Percentiles rank a stretch among this genome's conserved stretches.
Conservation (phyloP, 352 stramenopile species). For the Pilasporangium apinafurcum region DNA sequence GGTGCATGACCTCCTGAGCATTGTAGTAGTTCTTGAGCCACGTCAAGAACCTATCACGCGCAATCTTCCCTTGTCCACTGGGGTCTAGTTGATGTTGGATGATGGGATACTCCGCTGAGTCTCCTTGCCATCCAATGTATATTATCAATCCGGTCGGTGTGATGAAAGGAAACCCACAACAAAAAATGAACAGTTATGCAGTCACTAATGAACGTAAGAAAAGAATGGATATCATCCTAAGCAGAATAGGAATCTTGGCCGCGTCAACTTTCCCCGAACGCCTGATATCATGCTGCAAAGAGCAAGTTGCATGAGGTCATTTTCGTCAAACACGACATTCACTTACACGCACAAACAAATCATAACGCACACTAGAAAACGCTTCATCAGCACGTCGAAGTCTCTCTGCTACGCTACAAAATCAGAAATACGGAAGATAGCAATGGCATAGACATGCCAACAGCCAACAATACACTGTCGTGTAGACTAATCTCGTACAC, state of each 20-base stretch:
- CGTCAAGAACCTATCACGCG: constrained; percentile 26
- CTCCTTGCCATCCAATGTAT: constrained; percentile 45
- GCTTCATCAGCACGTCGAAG: constrained; percentile 44
- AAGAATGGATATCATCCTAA: constrained; percentile 57
- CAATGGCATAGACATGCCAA: no score
- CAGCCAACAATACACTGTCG: no score
- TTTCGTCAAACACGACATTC: background rate
- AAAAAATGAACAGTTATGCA: background rate
- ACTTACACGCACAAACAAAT: no score
- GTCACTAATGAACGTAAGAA: no score
- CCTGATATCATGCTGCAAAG: constrained; percentile 14
- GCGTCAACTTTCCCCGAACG: constrained; percentile 32
- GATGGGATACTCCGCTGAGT: constrained; percentile 23
- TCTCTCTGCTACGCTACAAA: constrained; percentile 34
- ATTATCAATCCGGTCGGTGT: constrained; percentile 11
- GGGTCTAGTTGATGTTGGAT: constrained; percentile 56
- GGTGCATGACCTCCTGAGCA: constrained; percentile 16
- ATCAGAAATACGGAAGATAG: no score
- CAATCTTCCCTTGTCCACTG: constrained; percentile 24
- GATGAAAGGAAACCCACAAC: constrained; percentile 4
- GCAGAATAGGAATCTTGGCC: constrained; percentile 29
- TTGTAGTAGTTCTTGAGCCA: constrained; percentile 36
- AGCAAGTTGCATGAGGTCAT: background rate
- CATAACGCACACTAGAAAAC: constrained; percentile 24
- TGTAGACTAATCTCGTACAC: no score